Base-by-base conservation (phyloP, 148 eudicot genomes). In the Camellia sinensis region DNA sequence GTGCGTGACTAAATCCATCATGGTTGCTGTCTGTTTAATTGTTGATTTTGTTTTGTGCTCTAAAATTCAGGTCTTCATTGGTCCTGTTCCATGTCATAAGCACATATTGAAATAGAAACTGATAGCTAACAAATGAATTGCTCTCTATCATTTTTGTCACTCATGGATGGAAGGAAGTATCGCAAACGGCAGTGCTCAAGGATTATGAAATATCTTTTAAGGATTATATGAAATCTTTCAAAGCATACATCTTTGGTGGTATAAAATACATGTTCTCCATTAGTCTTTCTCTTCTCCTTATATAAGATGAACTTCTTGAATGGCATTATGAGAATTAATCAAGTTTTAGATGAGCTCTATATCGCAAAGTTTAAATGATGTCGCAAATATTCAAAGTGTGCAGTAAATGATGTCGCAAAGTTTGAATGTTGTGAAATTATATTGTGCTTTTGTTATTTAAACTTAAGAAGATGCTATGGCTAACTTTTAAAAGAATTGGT, bases 91-190 rank as follows among this genome's bases (percentile, higher is more conserved):
- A 43, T 46, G 21, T 53, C n/a, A 59, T 63, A 52, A 48, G 5
- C 11, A 21, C 61, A 45, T 75, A 11, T 5, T 63, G 19, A 22
- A 45, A 22, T 59, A 17, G 43, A 67, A 50, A 52, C 71, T 22
- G 45, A 74, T 72, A 14, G 10, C 54, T 70, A 19, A 73, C 44
- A 15, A 48, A 19, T 78, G 52, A 65, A 74, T 12, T 68, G 56
- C 11, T 90, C 74, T 88, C 83, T 76, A 79, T 92, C 68, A 78
- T 84, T 74, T 85, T 75, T 63, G 78, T 84, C 62, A 77, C 84
- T 67, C 85, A 82, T 82, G 88, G 88, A 82, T 86, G 80, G 83
- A 71, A 88, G 76, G 99, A 93, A 84, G 85, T 84, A 83, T 73
- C 87, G 59, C 85, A 79, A 62, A 69, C 78, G 76, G 52, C 87